Evolutionary conservation across 2,329 filamentous ascomycete species (phyloP).

Genomic region (Cladophialophora carrionii): DNA sequence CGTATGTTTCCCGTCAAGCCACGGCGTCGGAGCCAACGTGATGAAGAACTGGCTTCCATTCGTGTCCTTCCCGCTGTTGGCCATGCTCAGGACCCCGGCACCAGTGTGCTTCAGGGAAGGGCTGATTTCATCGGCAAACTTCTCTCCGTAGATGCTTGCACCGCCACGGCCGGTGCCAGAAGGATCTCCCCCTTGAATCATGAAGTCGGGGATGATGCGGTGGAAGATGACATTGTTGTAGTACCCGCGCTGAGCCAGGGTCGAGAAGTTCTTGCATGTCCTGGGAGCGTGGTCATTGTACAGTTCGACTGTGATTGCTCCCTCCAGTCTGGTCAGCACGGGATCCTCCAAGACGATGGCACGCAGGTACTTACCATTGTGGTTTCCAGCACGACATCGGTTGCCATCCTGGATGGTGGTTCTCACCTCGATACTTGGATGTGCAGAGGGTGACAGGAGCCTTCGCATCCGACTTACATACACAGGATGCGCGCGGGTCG

Average conservation of each 20-base stretch:
- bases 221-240: constrained; percentile 88
- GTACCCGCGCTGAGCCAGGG: constrained; percentile 79
- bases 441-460: background rate
- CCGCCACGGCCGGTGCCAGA: constrained; percentile 92
- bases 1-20: constrained; percentile 95
- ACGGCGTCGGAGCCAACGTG: constrained; percentile 89
- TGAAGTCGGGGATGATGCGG: constrained; percentile 93
- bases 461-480: background rate
- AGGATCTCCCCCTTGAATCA: constrained; percentile 93
- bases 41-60: constrained; percentile 97
- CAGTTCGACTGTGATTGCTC: constrained; percentile 82
- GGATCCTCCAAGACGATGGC: background rate
- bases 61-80: constrained; percentile 88
- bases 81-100: constrained; percentile 93
- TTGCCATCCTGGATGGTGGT: constrained; percentile 62
- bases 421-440: background rate
- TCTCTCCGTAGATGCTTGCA: constrained; percentile 85
- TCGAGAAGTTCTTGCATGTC: constrained; percentile 85
- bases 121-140: constrained; percentile 90
- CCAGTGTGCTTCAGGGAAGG: constrained; percentile 83
- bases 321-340: constrained; percentile 55
- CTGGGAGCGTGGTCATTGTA: constrained; percentile 86
- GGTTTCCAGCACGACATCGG: constrained; percentile 79
- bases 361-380: constrained; percentile 67
- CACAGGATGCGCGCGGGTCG: background rate